Evolutionary conservation across 306 rosid species (phyloP), one percentile per base, ranked within the genome.

Genomic region (Trichosanthes truncata): DNA sequence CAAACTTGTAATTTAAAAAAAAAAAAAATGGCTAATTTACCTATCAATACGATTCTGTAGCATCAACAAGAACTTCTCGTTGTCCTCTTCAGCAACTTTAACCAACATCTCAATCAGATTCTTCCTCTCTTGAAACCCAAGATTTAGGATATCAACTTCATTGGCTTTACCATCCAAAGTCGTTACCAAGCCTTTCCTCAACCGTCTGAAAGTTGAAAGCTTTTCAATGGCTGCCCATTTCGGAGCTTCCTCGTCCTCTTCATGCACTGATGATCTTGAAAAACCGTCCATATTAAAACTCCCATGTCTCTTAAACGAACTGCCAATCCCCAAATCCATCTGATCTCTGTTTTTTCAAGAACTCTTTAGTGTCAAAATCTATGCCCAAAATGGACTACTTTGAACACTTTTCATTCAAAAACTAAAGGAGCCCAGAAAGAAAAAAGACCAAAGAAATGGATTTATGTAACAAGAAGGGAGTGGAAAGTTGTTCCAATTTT

Each of bases 221-320:
- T 78, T 84, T 17, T 84, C 84, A 41, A 84, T 78, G 18, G 87
- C 82, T 51, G 87, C 87, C 87, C 87, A 84, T 57, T 74, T 84
- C 4, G 81, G 80, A 45, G 82, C 84, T 21, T 81, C 84, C 33
- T 84, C 84, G 9, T 84, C 87, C 1, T 84, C 87, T 74, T 77
- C 87, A 0, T 55, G 61, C 4, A 63, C 73, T 4, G 77, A 38
- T n/a, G 87, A 81, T 29, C 25, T 78, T 21, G 84, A 65, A 78
- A 78, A 81, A 5, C n/a, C 82, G 10, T 81, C 81, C 33, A 15
- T 3, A 25, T 60, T 29, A 0, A 35, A 63, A 35, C 55, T 83
- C 6, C 17, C 56, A 52, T 69, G 62, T 53, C 84, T 81, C 80
- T 78, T 80, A 6, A 51, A 61, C 3, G 85, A 82, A 59, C 67